Evolutionary conservation across 2,329 filamentous ascomycete species (phyloP).

Genomic region (Ophiocordyceps australis): DNA sequence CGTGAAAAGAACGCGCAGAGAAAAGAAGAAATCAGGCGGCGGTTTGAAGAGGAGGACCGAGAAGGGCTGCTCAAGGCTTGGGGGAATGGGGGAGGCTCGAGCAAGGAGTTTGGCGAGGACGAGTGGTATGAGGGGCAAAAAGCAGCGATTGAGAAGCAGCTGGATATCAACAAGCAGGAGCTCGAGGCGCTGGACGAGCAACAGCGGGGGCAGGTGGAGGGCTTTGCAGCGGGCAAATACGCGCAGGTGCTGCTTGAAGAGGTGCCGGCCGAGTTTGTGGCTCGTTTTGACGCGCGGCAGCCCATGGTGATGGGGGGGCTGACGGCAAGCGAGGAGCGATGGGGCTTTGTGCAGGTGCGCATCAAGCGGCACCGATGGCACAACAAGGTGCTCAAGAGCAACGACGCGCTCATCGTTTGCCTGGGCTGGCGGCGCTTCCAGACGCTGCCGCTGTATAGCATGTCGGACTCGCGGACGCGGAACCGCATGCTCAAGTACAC

Average conservation of each 20-base stretch:
- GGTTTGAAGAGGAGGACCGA: conserved; percentile 96
- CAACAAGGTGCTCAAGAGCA: conserved; percentile 97
- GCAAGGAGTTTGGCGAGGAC: conserved; percentile 84
- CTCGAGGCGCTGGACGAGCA: conserved; percentile 74
- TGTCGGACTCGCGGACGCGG: conserved; percentile 78
- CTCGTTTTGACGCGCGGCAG: conserved; percentile 61
- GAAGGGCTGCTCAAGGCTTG: conserved; percentile 91
- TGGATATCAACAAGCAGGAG: conserved; percentile 91
- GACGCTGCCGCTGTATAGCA: conserved; percentile 81
- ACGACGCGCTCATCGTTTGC: conserved; percentile 92
- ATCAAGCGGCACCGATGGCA: conserved; percentile 98
- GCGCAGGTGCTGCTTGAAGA: conserved; percentile 78
- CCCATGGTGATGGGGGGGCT: conserved; percentile 87
- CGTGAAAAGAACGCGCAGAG: conserved; percentile 76
- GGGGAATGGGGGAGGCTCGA: conserved; percentile 48
- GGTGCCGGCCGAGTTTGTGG: conserved; percentile 80
- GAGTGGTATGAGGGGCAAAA: conserved; percentile 99
- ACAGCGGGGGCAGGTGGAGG: conserved; percentile 72
- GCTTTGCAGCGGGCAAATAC: conserved; percentile 82
- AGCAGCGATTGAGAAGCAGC: conserved; percentile 82
- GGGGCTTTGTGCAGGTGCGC: conserved; percentile 85
- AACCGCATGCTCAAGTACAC: conserved; percentile 99
- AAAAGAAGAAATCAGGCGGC: conserved; percentile 85
- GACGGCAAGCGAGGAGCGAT: conserved; percentile 82
- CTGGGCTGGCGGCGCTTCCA: conserved; percentile 95